Evolutionary conservation across 2,329 filamentous ascomycete species (phyloP).

Genomic region (Dothistroma septosporum): DNA sequence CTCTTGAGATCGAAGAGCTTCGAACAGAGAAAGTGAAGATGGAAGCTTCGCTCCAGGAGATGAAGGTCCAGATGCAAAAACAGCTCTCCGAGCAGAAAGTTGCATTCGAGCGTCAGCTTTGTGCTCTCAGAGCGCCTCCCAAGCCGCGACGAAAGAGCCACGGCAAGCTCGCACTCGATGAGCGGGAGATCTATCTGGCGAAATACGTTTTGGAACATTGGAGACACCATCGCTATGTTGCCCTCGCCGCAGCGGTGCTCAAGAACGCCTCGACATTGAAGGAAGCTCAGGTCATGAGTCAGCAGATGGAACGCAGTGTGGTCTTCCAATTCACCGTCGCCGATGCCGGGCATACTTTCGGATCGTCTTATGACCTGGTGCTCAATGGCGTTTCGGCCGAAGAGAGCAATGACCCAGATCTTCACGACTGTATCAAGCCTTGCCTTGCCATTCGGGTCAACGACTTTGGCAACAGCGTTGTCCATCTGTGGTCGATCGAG

Average conservation of each 20-base stretch:
- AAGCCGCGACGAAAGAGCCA: slow-evolving; percentile 23
- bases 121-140: slow-evolving; percentile 57
- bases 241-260: slow-evolving; percentile 87
- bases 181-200: slow-evolving; percentile 68
- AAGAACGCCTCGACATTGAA: slow-evolving; percentile 85
- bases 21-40: slow-evolving; percentile 77
- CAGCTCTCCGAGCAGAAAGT: slow-evolving; percentile 79
- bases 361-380: slow-evolving; percentile 94
- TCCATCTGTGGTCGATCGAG: slow-evolving; percentile 90
- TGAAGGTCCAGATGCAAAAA: slow-evolving; percentile 85
- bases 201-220: slow-evolving; percentile 66
- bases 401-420: slow-evolving; percentile 63
- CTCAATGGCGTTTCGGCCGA: slow-evolving; percentile 85
- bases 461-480: slow-evolving; percentile 79
- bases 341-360: slow-evolving; percentile 79
- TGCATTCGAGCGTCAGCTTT: slow-evolving; percentile 77
- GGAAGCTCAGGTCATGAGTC: slow-evolving; percentile 96
- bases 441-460: slow-evolving; percentile 87
- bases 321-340: slow-evolving; percentile 94
- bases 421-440: slow-evolving; percentile 79
- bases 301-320: slow-evolving; percentile 87
- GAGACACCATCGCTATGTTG: slow-evolving; percentile 80
- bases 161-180: slow-evolving; percentile 58
- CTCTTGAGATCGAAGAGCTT: slow-evolving; percentile 78
- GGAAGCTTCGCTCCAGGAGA: slow-evolving; percentile 71